Conservation (phyloP, 257 asterid species). For the Forsythia viridissima region DNA sequence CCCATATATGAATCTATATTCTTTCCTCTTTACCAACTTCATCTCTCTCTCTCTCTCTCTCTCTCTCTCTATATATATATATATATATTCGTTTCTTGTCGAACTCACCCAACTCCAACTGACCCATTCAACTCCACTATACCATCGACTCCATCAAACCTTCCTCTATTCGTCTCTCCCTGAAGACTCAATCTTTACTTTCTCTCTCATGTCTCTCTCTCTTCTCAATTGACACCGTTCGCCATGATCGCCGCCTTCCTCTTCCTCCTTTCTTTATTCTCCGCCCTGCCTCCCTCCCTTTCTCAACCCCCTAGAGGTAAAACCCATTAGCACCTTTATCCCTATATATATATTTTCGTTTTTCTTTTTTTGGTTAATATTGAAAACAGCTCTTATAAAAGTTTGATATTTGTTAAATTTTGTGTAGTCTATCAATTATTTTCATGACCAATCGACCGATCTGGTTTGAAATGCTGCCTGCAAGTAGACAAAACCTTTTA, state of each 20-base stretch:
- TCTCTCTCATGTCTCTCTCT: conserved; percentile 24
- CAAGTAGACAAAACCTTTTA: too few species aligned
- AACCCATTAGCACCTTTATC: not conserved
- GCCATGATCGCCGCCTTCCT: conserved; percentile 37
- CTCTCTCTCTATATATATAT: too few species aligned
- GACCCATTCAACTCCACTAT: conserved; percentile 26
- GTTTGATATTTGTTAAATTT: not conserved
- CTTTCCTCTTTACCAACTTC: conserved; percentile 54
- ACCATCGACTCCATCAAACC: conserved; percentile 19
- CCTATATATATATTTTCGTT: not conserved
- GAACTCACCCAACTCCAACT: conserved; percentile 23
- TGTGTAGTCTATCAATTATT: too few species aligned
- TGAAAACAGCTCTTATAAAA: not conserved
- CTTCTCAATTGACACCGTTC: not conserved
- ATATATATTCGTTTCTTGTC: conserved; percentile 29
- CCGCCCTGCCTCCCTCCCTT: conserved; percentile 33
- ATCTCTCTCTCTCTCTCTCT: conserved; percentile 28
- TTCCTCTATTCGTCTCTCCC: conserved; percentile 11
- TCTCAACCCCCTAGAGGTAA: conserved; percentile 65
- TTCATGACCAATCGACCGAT: too few species aligned
- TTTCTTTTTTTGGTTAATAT: not conserved
- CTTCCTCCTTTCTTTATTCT: conserved; percentile 35
- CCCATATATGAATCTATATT: conserved; percentile 23
- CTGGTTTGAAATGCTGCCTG: too few species aligned
- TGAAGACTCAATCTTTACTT: not conserved